Base-by-base conservation (phyloP, 108 stramenopile genomes). In the Tribonema minus region DNA sequence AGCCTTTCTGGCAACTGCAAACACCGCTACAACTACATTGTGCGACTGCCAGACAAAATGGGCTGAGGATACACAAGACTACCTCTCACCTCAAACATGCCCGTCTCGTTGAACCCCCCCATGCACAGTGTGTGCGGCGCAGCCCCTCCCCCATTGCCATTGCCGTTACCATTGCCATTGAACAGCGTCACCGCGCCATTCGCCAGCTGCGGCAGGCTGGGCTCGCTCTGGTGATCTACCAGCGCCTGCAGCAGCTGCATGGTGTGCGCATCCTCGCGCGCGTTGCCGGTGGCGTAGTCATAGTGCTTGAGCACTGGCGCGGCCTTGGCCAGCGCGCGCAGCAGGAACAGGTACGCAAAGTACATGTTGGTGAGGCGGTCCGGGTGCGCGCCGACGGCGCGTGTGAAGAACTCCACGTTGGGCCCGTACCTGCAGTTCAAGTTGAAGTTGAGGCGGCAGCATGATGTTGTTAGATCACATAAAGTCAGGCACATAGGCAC, bases 351-450 rank as follows among this genome's bases (percentile, higher is more conserved):
- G 89, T 92, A 92, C 61, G 90, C 80, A 85, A 96, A 96, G 80
- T 95, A 93, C 34, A 98, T 58, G 83, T 98, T 96, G 60, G 93
- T 91, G 28, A 96, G 83, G 2, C 66, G 94, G 91, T 84, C 89
- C 75, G 28, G 93, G 90, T 88, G 64, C 29, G 84, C 70, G 33
- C 91, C 83, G 5, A 97, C 83, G 7, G 74, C 81, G 31, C 70
- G 33, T 12, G 70, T 70, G 70, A 80, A 71, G 59, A 80, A 37
- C 62, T 80, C 27, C 28, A 70, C 37, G 62, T 80, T 80, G 28
- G 67, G 54, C 2, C 79, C 79, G 67, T 67, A 80, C 26, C 32
- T 80, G 25, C 70, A 62, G 31, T 67, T n/a, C n/a, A n/a, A n/a
- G n/a, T n/a, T n/a, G n/a, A n/a, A n/a, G n/a, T n/a, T n/a, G n/a